These are phyloP conservation scores for Mortierella sp. DNA, from an alignment of 371 early-diverging fungal species.

Conservation along the genomic window DNA sequence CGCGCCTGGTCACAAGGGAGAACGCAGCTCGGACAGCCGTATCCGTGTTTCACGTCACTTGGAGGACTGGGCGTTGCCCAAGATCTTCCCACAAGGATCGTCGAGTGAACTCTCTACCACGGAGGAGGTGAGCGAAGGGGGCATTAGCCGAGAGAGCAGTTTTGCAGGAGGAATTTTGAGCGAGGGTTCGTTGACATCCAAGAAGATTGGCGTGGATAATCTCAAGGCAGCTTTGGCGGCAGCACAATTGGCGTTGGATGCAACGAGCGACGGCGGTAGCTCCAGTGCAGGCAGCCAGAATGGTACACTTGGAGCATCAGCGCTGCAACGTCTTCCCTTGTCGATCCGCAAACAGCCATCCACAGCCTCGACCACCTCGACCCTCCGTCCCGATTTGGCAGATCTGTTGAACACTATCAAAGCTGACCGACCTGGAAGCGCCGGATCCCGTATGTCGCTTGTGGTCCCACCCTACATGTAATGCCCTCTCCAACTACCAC, in stretches of 20 bases:
- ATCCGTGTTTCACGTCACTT: conserved; percentile 49
- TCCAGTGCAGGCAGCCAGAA: conserved; percentile 31
- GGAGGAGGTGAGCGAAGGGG: conserved; percentile 12
- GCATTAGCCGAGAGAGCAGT: conserved; percentile 19
- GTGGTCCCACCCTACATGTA: conserved; percentile 40
- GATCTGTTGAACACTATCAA: conserved; percentile 43
- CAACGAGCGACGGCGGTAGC: conserved; percentile 31
- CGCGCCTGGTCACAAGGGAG: conserved; percentile 9
- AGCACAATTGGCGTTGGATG: conserved; percentile 23
- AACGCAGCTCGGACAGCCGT: conserved; percentile 29
- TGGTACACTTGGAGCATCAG: too few relatives aligned
- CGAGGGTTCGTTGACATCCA: conserved; percentile 13
- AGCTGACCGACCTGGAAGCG: conserved; percentile 12
- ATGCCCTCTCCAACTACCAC: too few relatives aligned
- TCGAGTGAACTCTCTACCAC: conserved; percentile 26
- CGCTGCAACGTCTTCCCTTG: conserved; percentile 16
- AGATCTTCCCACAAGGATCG: conserved; percentile 20
- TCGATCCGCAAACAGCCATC: conserved; percentile 9
- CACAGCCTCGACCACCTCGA: conserved; percentile 8
- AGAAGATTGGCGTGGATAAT: conserved; percentile 43
- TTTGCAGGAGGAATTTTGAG: conserved; percentile 10
- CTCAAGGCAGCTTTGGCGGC: conserved; percentile 49
- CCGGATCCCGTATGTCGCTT: conserved; percentile 24
- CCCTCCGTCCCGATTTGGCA: conserved; percentile 46
- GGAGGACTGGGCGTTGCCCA: conserved; percentile 50